phyloP scores from a whole-genome alignment of 164 flowering plant genomes.

The Annona cherimola region DNA sequence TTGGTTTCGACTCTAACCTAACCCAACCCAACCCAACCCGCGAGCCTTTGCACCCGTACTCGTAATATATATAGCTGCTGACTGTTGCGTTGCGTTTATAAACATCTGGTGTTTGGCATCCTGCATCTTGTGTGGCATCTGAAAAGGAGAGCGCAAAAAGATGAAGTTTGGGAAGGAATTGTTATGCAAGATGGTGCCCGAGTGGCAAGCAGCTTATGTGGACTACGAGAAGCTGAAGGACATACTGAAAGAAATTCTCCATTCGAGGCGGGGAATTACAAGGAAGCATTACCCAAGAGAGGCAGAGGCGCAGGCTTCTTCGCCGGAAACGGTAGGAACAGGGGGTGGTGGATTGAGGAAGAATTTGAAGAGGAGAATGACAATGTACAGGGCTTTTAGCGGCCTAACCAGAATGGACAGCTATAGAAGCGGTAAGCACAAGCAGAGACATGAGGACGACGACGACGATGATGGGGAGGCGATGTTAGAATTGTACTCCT shows the following conservation, averaged over 20 bases:
- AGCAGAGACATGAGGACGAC: background rate
- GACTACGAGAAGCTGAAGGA: conserved; percentile 29
- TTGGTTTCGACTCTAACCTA: too few species aligned
- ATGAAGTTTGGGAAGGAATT: conserved; percentile 83
- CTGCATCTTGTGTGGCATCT: too few species aligned
- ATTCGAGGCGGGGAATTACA: background rate
- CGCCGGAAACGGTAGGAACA: background rate
- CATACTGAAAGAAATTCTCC: conserved; percentile 19
- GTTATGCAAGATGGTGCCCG: conserved; percentile 61
- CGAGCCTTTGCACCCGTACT: too few species aligned
- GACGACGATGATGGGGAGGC: conserved; percentile 15
- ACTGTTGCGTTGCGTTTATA: too few species aligned
- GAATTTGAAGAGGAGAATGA: conserved; percentile 16
- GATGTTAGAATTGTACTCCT: too few species aligned
- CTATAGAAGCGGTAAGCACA: background rate
- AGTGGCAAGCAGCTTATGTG: conserved; percentile 75
- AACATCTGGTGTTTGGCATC: too few species aligned
- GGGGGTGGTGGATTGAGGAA: background rate
- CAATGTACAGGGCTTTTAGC: conserved; percentile 28
- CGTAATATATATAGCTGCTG: too few species aligned
- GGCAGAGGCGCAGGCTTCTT: background rate
- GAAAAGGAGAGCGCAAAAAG: background rate
- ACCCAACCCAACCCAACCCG: too few species aligned
- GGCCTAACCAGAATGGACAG: conserved; percentile 14
- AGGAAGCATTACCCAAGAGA: too few species aligned